Evolutionary conservation across 1,139 yeast genomes (phyloP), one percentile per base, ranked within the genome.

Genomic region (Petasospora fabianii): DNA sequence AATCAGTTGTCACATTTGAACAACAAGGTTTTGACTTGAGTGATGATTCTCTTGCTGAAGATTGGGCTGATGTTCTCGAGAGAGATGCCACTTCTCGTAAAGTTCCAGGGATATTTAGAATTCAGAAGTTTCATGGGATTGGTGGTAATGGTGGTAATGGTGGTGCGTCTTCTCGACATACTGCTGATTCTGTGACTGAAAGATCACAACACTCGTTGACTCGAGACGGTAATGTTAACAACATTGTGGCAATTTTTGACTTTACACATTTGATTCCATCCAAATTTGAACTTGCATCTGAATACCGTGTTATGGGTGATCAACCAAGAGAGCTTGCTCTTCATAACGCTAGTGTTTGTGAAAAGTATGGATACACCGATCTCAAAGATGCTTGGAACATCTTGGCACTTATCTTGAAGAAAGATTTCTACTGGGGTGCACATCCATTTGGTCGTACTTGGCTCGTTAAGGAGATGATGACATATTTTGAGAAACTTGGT

Each of bases 361-460:
- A 66, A 21, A 74, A 73, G 42, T 69, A 75, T 59, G 90, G 84
- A 0, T 71, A 74, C 34, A 61, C 61, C 4, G 88, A 80, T 24
- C 69, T 85, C 6, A 79, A 85, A 13, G 81, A 83, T 47, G 81
- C 86, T 29, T 90, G 97, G 97, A 73, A 68, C 42, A 64, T 88
- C n/a, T 55, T 83, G 4, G 60, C 69, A 4, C 38, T 46, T 8
- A 38, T 54, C 2, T 41, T 54, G 30, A 49, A 39, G 17, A 59
- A 64, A 41, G 56, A 68, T 17, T 75, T 77, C 45, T 74, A 69
- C 47, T 88, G 97, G 96, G 92, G 90, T 0, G 64, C 74, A 5
- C 95, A 86, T 58, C 92, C 94, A 0, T 75, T 83, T 58, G 96
- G 96, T 0, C 74, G 80, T n/a, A 56, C 71, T 5, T 80, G 92